Evolutionary conservation across 768 basidiomycete genomes (phyloP).

Genomic region (Rhizopogon vulgaris): DNA sequence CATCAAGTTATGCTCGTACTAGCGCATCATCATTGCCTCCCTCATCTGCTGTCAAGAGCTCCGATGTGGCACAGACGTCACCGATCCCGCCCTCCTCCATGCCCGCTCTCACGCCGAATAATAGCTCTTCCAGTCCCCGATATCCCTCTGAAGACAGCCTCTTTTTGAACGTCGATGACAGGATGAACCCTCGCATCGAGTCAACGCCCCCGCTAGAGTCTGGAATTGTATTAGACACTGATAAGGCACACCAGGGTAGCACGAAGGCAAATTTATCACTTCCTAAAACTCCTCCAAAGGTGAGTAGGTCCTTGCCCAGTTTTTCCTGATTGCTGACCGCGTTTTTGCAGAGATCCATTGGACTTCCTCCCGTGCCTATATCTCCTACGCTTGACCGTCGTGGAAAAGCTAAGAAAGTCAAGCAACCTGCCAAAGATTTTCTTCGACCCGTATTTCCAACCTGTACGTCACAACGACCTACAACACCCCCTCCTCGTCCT

Average conservation of each 20-base stretch:
- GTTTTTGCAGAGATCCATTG: slow-evolving; percentile 26
- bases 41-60: slow-evolving; percentile 17
- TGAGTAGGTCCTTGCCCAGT: not conserved
- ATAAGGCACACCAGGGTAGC: slow-evolving; percentile 11
- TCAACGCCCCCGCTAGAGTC: slow-evolving; percentile 13
- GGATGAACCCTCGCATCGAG: slow-evolving; percentile 7
- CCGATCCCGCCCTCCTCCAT: slow-evolving; percentile 32
- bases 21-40: slow-evolving; percentile 15
- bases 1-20: slow-evolving; percentile 33
- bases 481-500: slow-evolving; percentile 34
- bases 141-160: slow-evolving; percentile 23
- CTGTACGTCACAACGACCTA: slow-evolving; percentile 14
- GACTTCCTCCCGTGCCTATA: slow-evolving; percentile 36
- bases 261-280: slow-evolving; percentile 10
- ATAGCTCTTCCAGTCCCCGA: slow-evolving; percentile 61
- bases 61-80: slow-evolving; percentile 19
- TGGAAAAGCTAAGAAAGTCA: slow-evolving; percentile 11
- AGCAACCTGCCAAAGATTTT: slow-evolving; percentile 9
- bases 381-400: slow-evolving; percentile 42
- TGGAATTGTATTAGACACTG: slow-evolving; percentile 6
- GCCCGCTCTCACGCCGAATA: slow-evolving; percentile 59
- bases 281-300: slow-evolving; percentile 25
- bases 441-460: slow-evolving; percentile 23
- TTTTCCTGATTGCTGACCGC: not conserved
- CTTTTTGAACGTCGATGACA: slow-evolving; percentile 6